Conservation (phyloP, 805 yeast genomes). For the Torulaspora microellipsoides region DNA sequence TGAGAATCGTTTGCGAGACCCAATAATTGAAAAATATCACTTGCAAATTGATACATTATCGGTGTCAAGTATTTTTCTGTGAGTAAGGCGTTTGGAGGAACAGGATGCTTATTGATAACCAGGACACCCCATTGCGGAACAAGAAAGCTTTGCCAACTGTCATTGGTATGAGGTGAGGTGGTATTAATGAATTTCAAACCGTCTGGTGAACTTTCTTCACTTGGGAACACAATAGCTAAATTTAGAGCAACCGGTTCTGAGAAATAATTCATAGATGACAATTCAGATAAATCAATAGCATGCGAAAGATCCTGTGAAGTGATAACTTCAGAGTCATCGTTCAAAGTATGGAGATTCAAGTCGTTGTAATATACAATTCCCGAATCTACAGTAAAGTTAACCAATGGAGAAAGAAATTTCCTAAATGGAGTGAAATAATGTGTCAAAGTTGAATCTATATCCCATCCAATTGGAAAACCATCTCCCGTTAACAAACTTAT, state of each 20-base stretch:
- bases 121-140: conserved; percentile 35
- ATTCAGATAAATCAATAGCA: conserved; percentile 77
- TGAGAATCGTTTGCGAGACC: conserved; percentile 61
- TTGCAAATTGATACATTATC: conserved; percentile 61
- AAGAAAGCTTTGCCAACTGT: conserved; percentile 42
- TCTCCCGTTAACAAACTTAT: conserved; percentile 70
- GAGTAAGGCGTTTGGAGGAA: conserved; percentile 5
- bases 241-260: conserved; percentile 64
- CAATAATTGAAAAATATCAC: conserved; percentile 67
- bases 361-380: conserved; percentile 63
- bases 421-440: conserved; percentile 53
- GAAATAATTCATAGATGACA: conserved; percentile 47
- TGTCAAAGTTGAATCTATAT: conserved; percentile 52
- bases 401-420: conserved; percentile 45
- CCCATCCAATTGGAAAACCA: conserved; percentile 68
- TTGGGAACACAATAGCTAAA: conserved; percentile 48
- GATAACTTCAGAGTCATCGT: conserved; percentile 27
- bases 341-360: conserved; percentile 31
- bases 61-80: conserved; percentile 39
- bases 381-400: conserved; percentile 72
- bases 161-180: conserved; percentile 1
- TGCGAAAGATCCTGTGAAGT: conserved; percentile 59
- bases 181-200: conserved; percentile 39
- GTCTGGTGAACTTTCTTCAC: conserved; percentile 28
- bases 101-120: conserved; percentile 11